Base-by-base conservation (phyloP, 1,284 basidiomycete species). In the Ustilago bromivora region DNA sequence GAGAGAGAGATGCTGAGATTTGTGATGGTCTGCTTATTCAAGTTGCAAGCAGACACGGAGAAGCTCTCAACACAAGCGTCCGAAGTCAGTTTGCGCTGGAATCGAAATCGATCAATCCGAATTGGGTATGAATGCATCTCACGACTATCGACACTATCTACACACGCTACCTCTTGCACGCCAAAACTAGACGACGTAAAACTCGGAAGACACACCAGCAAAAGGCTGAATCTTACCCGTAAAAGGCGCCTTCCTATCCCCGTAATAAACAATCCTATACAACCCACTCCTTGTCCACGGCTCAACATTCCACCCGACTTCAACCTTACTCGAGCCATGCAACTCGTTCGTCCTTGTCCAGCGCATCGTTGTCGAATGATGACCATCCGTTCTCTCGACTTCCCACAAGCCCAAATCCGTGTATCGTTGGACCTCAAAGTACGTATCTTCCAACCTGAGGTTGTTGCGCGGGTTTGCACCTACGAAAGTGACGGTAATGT, bases 381-480 rank as follows among this genome's bases (percentile, higher is more conserved):
- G 93, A 13, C 92, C 93, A 85, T 94, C 93, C 3, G 92, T 91
- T 52, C 91, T 88, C 56, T 91, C 89, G 0, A 88, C 83, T 61
- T 72, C 86, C 92, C 92, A 94, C 0, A n/a, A 47, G 9, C 62
- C 66, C 12, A 59, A 49, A 11, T 88, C 89, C 34, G 70, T 73
- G 31, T 89, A 86, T 55, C 88, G 89, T 75, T 93, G 92, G 41
- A 94, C 89, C 8, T 89, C 90, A 58, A 94, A 87, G 88, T 92
- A 94, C 0, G 92, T 93, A 35, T 88, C 88, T 81, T 93, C 92
- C 11, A 94, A 88, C 17, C 90, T 89, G 34, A 93, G 89, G 82
- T 94, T 92, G 84, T 94, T 94, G 85, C 93, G 89, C 0, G 93
- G 93, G 85, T 93, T 92, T 46, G 92, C 93, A 69, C 91, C 92